phyloP scores from a whole-genome alignment of 352 stramenopile species.

The Plasmopara viticola region DNA sequence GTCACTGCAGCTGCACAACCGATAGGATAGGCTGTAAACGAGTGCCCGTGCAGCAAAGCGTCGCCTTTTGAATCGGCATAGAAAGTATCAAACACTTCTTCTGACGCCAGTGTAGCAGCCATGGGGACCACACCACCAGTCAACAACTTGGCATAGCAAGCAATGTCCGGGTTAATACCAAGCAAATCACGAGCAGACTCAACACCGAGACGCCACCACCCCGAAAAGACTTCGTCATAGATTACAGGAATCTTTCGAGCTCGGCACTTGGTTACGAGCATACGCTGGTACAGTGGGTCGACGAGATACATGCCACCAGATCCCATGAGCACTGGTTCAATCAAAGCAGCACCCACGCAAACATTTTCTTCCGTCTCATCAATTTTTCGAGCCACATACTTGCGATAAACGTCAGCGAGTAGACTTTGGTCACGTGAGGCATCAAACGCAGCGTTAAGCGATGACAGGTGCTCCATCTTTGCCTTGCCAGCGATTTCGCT shows the following conservation, averaged over 20 bases:
- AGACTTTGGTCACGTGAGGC: constrained; percentile 26
- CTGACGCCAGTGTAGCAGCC: constrained; percentile 77
- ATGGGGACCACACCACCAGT: constrained; percentile 87
- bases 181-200: constrained; percentile 81
- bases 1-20: constrained; percentile 85
- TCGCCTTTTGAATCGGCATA: constrained; percentile 83
- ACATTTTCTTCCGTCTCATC: constrained; percentile 31
- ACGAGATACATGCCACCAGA: constrained; percentile 87
- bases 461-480: constrained; percentile 21
- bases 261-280: constrained; percentile 75
- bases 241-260: constrained; percentile 82
- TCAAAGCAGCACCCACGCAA: constrained; percentile 65
- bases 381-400: constrained; percentile 56
- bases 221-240: constrained; percentile 90
- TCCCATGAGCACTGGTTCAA: constrained; percentile 89
- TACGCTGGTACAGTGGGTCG: constrained; percentile 89
- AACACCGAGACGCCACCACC: constrained; percentile 87
- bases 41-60: constrained; percentile 87
- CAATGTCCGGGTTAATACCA: constrained; percentile 82
- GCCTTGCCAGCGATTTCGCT: constrained; percentile 32
- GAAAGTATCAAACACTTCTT: constrained; percentile 88
- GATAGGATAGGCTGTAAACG: constrained; percentile 89
- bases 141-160: constrained; percentile 89
- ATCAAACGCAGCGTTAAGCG: constrained; percentile 57
- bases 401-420: constrained; percentile 48